Percentiles rank a stretch among this genome's conserved stretches.
Evolutionary conservation across 108 stramenopile species (phyloP).

Genomic region (Nitzschia inconspicua): DNA sequence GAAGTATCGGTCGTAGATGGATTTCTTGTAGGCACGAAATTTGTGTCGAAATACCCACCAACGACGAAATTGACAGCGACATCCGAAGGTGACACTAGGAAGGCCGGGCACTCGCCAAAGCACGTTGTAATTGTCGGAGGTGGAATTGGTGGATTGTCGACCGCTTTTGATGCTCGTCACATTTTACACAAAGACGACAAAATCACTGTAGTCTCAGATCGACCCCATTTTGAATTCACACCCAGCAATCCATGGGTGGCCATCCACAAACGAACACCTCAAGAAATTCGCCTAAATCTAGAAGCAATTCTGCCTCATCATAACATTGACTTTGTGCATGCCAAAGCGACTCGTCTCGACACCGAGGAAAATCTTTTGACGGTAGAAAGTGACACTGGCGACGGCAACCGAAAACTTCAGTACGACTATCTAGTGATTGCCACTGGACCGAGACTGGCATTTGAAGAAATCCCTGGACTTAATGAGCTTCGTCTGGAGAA

Average conservation of each 20-base stretch:
- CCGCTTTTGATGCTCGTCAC: too few relatives aligned
- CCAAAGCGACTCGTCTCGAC: not conserved
- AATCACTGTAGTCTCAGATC: conserved; percentile 17
- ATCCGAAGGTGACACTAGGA: too few relatives aligned
- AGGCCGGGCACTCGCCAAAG: too few relatives aligned
- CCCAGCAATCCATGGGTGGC: conserved; percentile 26
- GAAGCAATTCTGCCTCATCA: conserved; percentile 9
- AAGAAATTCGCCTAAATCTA: conserved; percentile 12
- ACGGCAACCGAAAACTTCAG: too few relatives aligned
- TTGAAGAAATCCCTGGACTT: conserved; percentile 20
- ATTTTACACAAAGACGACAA: too few relatives aligned
- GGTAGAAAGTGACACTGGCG: conserved; percentile 1
- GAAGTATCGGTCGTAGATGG: too few relatives aligned
- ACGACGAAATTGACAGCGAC: too few relatives aligned
- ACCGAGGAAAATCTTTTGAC: not conserved
- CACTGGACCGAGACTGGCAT: conserved; percentile 13
- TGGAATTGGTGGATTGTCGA: too few relatives aligned
- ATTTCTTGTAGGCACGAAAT: too few relatives aligned
- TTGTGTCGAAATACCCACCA: too few relatives aligned
- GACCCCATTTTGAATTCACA: conserved; percentile 16
- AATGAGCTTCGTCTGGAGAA: too few relatives aligned
- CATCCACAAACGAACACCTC: not conserved
- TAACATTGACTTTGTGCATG: conserved; percentile 9
- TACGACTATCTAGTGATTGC: conserved; percentile 20
- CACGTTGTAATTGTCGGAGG: too few relatives aligned